phyloP scores from a whole-genome alignment of 2,329 filamentous ascomycete genomes.

The Corniculantispora saksenae region DNA sequence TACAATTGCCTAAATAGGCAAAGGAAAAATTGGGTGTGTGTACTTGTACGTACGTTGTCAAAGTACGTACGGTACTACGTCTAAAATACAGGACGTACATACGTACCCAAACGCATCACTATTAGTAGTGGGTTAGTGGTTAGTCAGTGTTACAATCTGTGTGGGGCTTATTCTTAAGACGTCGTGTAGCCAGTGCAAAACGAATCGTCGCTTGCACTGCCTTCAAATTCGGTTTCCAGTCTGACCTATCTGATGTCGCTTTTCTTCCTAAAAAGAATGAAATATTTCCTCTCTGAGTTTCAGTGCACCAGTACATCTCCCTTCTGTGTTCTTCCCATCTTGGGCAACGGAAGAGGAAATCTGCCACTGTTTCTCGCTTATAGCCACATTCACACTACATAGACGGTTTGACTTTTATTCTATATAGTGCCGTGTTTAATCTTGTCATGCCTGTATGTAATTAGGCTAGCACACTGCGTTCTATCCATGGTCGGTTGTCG shows the following conservation, averaged over 20 bases:
- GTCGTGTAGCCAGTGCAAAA: too few species aligned
- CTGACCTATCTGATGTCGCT: too few species aligned
- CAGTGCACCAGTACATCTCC: background rate
- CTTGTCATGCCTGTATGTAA: background rate
- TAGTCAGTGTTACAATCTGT: too few species aligned
- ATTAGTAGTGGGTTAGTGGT: too few species aligned
- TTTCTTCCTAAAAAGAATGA: constrained; percentile 5
- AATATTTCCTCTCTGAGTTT: background rate
- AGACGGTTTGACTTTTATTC: background rate
- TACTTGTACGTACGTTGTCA: too few species aligned
- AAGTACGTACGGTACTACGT: too few species aligned
- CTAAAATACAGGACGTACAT: too few species aligned
- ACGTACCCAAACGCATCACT: too few species aligned
- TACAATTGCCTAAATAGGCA: too few species aligned
- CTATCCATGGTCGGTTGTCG: background rate
- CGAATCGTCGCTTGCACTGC: too few species aligned
- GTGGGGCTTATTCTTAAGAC: background rate
- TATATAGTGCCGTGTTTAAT: background rate
- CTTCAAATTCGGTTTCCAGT: too few species aligned
- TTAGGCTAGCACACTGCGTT: background rate
- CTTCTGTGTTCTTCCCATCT: background rate
- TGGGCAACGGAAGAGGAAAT: background rate
- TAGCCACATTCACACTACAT: background rate
- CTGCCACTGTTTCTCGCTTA: background rate
- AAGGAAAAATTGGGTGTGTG: too few species aligned